These are phyloP conservation scores for Eremochloa ophiuroides DNA, from an alignment of 176 grass and related monocot genomes.

Conservation along the genomic window DNA sequence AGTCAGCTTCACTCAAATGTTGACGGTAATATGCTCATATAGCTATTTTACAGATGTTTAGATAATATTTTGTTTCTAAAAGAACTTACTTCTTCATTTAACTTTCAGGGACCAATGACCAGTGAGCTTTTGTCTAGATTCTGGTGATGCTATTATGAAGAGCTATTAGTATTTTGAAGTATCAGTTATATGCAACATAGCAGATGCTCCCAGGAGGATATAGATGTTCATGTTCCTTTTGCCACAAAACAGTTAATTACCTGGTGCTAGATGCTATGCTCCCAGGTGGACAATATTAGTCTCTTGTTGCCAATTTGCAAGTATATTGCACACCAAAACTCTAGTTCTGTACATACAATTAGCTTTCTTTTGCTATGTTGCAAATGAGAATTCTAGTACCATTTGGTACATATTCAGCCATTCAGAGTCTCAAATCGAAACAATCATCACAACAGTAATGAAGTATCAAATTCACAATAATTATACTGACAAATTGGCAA, in stretches of 20 bases:
- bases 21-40: neutral
- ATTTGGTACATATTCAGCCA: too few relatives aligned
- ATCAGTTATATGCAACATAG: neutral
- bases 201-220: neutral
- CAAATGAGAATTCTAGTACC: too few relatives aligned
- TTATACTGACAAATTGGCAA: too few relatives aligned
- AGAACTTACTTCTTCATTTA: neutral
- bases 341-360: too few relatives aligned
- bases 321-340: too few relatives aligned
- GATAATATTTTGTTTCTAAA: neutral
- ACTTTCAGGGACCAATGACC: neutral
- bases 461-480: too few relatives aligned
- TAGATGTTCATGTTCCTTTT: neutral
- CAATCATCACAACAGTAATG: too few relatives aligned
- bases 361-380: too few relatives aligned
- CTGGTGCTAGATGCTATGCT: neutral
- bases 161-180: neutral
- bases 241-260: too few relatives aligned
- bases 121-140: neutral
- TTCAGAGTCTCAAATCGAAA: too few relatives aligned
- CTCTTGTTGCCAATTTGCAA: neutral
- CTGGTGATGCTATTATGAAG: neutral
- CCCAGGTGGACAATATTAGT: neutral
- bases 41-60: neutral
- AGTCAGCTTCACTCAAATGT: neutral